Evolutionary conservation across 2,329 filamentous ascomycete genomes (phyloP).

Genomic region (Ceratocystis diversiconidia): DNA sequence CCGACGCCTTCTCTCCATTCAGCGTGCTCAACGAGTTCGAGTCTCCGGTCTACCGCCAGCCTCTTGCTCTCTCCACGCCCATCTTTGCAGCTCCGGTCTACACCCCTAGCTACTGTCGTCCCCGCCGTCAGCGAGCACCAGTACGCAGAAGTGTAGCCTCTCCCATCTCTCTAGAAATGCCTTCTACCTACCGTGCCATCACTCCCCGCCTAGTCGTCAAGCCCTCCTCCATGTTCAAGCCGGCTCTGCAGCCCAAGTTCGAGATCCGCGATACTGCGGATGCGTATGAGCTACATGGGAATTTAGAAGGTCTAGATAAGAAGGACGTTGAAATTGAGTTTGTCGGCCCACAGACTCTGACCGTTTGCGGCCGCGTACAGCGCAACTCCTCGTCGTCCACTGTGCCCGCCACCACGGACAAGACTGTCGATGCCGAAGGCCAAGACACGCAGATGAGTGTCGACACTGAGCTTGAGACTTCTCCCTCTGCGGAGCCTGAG

Average conservation of each 20-base stretch:
- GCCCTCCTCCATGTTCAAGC: background rate
- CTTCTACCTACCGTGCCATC: background rate
- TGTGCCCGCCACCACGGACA: background rate
- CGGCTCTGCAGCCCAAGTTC: constrained; percentile 29
- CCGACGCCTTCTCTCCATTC: background rate
- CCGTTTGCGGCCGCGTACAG: constrained; percentile 36
- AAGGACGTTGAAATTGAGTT: constrained; percentile 56
- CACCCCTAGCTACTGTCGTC: background rate
- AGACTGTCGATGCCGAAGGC: background rate
- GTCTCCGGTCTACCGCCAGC: background rate
- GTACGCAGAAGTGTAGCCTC: background rate
- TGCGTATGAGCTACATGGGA: constrained; percentile 53
- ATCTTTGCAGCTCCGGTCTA: background rate
- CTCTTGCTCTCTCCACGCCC: background rate
- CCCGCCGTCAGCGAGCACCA: background rate
- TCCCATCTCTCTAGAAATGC: background rate
- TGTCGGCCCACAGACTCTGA: constrained; percentile 49
- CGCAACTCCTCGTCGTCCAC: background rate
- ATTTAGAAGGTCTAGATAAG: constrained; percentile 53
- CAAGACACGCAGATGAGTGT: background rate
- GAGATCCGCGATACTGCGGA: constrained; percentile 51
- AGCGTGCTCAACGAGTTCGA: background rate
- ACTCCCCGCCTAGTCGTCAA: background rate
- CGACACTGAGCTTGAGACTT: background rate
- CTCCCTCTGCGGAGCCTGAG: constrained; percentile 25